Percentiles rank a stretch among this genome's conserved stretches.
phyloP scores from a whole-genome alignment of 495 filamentous ascomycete genomes.

The Thermochaetoides thermophila region DNA sequence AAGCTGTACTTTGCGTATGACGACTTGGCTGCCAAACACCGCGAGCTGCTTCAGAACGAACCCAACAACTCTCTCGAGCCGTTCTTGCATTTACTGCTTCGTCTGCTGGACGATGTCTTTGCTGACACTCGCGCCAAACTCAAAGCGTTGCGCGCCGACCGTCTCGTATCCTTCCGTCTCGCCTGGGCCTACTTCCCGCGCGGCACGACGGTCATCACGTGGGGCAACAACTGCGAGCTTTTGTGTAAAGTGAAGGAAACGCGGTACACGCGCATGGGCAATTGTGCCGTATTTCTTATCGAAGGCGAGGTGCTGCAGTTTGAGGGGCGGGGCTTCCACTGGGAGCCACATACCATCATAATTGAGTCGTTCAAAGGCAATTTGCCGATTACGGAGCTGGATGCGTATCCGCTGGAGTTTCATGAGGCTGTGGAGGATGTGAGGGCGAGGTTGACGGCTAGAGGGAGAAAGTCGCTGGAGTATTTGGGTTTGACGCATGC shows the following conservation, averaged over 20 bases:
- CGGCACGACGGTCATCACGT: constrained; percentile 16
- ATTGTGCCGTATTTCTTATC: constrained; percentile 5
- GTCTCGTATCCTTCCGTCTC: constrained; percentile 19
- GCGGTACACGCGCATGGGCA: constrained; percentile 2
- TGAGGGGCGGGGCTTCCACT: constrained; percentile 18
- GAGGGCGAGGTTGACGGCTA: constrained; percentile 10
- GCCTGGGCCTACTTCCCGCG: constrained; percentile 26
- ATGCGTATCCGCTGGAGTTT: constrained; percentile 21
- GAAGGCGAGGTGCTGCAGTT: constrained; percentile 16
- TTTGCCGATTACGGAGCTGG: constrained; percentile 15
- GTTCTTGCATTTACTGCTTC: constrained; percentile 19
- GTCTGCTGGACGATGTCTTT: constrained; percentile 24
- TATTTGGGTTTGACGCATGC: constrained; percentile 21
- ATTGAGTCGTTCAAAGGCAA: constrained; percentile 16
- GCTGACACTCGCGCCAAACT: constrained; percentile 17
- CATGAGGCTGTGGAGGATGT: constrained; percentile 11
- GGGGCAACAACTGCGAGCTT: constrained; percentile 17
- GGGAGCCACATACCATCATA: constrained; percentile 10
- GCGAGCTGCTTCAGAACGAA: constrained; percentile 2
- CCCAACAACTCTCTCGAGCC: constrained; percentile 9
- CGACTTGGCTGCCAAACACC: constrained; percentile 15
- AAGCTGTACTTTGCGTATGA: constrained; percentile 24
- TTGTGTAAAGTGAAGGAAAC: constrained; percentile 19
- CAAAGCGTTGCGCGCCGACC: constrained; percentile 13
- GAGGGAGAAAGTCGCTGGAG: constrained; percentile 19